phyloP scores from a whole-genome alignment of 2,329 filamentous ascomycete species.

The Thermoascus crustaceus region DNA sequence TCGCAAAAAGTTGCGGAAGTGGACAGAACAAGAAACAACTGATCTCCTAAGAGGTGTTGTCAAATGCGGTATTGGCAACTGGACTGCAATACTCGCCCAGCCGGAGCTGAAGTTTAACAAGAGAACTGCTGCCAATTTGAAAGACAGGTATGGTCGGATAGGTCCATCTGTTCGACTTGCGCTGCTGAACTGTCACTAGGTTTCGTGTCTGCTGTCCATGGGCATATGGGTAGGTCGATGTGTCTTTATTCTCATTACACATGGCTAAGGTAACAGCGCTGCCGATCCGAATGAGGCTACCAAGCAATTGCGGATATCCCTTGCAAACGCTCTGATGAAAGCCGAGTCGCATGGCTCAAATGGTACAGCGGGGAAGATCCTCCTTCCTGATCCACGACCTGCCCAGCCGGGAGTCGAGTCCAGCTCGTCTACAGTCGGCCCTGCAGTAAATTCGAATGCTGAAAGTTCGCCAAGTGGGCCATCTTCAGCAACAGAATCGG shows the following conservation, averaged over 20 bases:
- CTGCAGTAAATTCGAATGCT: constrained; percentile 11
- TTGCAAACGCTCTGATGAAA: constrained; percentile 25
- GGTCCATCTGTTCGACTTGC: constrained; percentile 17
- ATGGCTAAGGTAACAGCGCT: constrained; percentile 14
- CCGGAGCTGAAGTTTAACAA: constrained; percentile 50
- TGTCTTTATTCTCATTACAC: background rate
- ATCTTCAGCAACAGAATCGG: constrained; percentile 11
- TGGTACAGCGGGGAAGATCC: constrained; percentile 17
- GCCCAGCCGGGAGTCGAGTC: constrained; percentile 10
- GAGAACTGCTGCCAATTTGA: constrained; percentile 54
- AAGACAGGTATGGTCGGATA: constrained; percentile 43
- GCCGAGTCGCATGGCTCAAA: constrained; percentile 20
- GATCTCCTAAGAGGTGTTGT: constrained; percentile 51
- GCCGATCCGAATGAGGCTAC: constrained; percentile 30
- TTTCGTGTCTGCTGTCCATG: constrained; percentile 50
- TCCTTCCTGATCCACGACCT: constrained; percentile 17
- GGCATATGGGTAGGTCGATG: constrained; percentile 29
- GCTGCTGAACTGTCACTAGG: constrained; percentile 16
- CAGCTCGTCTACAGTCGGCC: constrained; percentile 8
- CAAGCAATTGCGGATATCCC: constrained; percentile 28
- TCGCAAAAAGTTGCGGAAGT: constrained; percentile 44
- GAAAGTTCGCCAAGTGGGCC: constrained; percentile 12
- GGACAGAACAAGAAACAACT: constrained; percentile 55
- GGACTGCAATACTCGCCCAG: constrained; percentile 54
- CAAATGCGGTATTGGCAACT: constrained; percentile 55